Evolutionary conservation across 805 yeast species (phyloP).

Genomic region (Saccharomycopsis sp.): DNA sequence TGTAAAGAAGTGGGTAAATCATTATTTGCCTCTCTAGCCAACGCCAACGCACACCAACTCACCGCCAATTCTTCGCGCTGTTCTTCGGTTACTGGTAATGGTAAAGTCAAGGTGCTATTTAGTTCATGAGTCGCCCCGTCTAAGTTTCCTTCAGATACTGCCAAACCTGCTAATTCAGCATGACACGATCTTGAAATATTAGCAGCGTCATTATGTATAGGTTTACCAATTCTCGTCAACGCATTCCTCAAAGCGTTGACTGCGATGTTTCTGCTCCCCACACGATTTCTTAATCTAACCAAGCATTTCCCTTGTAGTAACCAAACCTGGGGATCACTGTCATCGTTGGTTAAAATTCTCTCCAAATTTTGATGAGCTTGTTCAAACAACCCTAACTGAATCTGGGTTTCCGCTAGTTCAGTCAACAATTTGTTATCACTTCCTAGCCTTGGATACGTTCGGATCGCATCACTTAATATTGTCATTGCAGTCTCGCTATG

Average conservation of each 20-base stretch:
- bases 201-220: slow-evolving; percentile 29
- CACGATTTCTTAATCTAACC: slow-evolving; percentile 26
- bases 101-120: slow-evolving; percentile 42
- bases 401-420: slow-evolving; percentile 47
- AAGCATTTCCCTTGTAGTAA: slow-evolving; percentile 43
- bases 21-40: slow-evolving; percentile 41
- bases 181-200: slow-evolving; percentile 46
- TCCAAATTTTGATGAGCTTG: slow-evolving; percentile 46
- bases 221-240: slow-evolving; percentile 27
- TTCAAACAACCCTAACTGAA: slow-evolving; percentile 39
- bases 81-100: slow-evolving; percentile 36
- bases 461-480: slow-evolving; percentile 34
- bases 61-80: slow-evolving; percentile 41
- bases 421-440: slow-evolving; percentile 37
- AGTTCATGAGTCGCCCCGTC: slow-evolving; percentile 45
- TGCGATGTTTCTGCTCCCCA: slow-evolving; percentile 40
- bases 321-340: slow-evolving; percentile 41
- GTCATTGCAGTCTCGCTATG: slow-evolving; percentile 38
- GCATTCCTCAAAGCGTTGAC: slow-evolving; percentile 41
- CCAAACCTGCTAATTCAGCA: slow-evolving; percentile 50
- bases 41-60: slow-evolving; percentile 47
- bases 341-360: slow-evolving; percentile 34
- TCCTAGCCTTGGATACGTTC: slow-evolving; percentile 32
- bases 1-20: slow-evolving; percentile 43
- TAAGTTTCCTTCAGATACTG: slow-evolving; percentile 42